These are phyloP conservation scores for Eimeria praecox DNA, from an alignment of 169 alveolate species.

Conservation along the genomic window DNA sequence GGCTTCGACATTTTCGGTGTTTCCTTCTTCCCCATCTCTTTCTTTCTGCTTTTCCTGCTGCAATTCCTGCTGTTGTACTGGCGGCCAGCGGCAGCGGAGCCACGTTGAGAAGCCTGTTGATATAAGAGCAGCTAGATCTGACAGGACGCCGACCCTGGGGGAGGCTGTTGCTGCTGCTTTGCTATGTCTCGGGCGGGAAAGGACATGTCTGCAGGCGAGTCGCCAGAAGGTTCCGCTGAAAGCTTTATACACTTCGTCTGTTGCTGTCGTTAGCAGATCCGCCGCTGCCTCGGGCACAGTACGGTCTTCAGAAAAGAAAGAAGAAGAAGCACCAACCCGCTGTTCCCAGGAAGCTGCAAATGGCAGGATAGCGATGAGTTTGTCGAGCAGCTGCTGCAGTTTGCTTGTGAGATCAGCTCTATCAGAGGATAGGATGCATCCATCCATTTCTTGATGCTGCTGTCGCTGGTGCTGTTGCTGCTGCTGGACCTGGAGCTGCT, in stretches of 20 bases:
- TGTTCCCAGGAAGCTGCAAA: constrained; percentile 68
- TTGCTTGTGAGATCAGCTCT: not conserved
- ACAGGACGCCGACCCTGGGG: constrained; percentile 26
- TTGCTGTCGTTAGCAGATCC: constrained; percentile 59
- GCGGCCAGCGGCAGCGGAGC: constrained; percentile 18
- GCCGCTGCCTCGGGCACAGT: constrained; percentile 40
- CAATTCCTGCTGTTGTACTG: not conserved
- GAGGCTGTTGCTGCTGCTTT: not conserved
- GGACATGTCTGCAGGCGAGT: constrained; percentile 64
- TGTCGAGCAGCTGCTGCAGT: constrained; percentile 36
- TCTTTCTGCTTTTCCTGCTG: constrained; percentile 14
- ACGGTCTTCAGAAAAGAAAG: constrained; percentile 21
- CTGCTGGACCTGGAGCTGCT: constrained; percentile 41
- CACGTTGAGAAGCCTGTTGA: constrained; percentile 18
- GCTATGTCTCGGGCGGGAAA: constrained; percentile 3
- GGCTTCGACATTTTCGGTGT: not conserved
- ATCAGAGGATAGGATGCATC: not conserved
- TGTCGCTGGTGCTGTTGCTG: not conserved
- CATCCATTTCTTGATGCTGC: not conserved
- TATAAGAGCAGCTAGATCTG: constrained; percentile 17
- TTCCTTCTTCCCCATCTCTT: not conserved
- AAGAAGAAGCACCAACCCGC: not conserved
- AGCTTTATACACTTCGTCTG: constrained; percentile 16
- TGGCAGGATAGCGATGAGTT: constrained; percentile 31
- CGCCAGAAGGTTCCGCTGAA: constrained; percentile 68